Conservation (phyloP, 192 early-diverging fungal genomes). For the Coemansia sp. region DNA sequence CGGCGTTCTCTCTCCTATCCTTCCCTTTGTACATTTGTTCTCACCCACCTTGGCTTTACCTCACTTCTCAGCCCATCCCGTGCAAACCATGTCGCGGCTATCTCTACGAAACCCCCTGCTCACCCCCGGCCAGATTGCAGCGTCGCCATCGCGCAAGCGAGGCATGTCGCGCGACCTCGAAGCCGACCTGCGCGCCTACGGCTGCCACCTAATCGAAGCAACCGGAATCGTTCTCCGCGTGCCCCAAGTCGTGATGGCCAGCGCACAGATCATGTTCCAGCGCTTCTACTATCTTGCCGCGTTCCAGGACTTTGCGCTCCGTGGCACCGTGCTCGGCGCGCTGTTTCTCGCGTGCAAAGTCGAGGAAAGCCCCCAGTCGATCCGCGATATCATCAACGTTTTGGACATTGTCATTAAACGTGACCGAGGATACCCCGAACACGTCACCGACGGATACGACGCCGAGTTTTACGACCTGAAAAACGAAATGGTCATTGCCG, state of each 20-base stretch:
- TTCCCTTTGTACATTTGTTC: background rate
- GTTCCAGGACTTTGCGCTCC: conserved; percentile 68
- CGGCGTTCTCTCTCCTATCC: too few species aligned
- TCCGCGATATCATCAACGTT: conserved; percentile 83
- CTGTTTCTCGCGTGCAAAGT: conserved; percentile 77
- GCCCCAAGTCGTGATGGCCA: conserved; percentile 93
- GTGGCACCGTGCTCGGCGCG: conserved; percentile 68
- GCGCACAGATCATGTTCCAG: conserved; percentile 90
- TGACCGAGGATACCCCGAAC: conserved; percentile 52
- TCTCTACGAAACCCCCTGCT: conserved; percentile 79
- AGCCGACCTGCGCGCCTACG: conserved; percentile 69
- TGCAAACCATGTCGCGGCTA: conserved; percentile 51
- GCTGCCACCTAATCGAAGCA: conserved; percentile 80
- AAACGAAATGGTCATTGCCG: conserved; percentile 74
- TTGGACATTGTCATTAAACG: conserved; percentile 69
- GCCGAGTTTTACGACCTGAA: conserved; percentile 74
- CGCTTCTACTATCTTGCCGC: conserved; percentile 87
- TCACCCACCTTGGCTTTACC: too few species aligned
- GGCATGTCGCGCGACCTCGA: conserved; percentile 69
- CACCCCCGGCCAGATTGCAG: conserved; percentile 67
- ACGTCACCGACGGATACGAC: conserved; percentile 62
- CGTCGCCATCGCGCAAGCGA: conserved; percentile 64
- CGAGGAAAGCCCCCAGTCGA: conserved; percentile 75
- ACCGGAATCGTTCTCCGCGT: conserved; percentile 76
- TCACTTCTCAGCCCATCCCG: too few species aligned